phyloP scores from a whole-genome alignment of 345 rosid genomes.

The Fremontodendron californicum region DNA sequence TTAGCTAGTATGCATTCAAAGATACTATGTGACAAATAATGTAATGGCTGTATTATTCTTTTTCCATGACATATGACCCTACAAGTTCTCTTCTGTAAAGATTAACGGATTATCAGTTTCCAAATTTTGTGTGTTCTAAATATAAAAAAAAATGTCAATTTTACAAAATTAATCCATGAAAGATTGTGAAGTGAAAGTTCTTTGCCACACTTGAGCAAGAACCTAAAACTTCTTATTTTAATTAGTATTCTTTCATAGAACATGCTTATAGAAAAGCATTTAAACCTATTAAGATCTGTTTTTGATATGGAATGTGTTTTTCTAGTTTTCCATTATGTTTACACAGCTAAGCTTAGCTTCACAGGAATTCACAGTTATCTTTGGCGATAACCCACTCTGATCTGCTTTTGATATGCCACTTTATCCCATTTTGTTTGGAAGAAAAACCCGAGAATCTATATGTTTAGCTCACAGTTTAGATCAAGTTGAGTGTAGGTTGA shows the following conservation, averaged over 20 bases:
- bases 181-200: not conserved
- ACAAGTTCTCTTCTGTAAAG: not conserved
- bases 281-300: too few species aligned
- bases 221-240: too few species aligned
- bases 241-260: too few species aligned
- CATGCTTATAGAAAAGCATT: not conserved
- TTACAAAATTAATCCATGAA: not conserved
- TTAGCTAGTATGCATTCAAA: constrained; percentile 25
- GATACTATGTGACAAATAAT: not conserved
- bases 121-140: not conserved
- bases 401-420: too few species aligned
- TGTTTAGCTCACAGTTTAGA: too few species aligned
- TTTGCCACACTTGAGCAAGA: not conserved
- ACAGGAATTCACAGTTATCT: not conserved
- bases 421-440: too few species aligned
- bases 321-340: too few species aligned
- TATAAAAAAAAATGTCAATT: not conserved
- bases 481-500: too few species aligned
- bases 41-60: not conserved
- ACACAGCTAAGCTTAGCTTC: too few species aligned
- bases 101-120: not conserved
- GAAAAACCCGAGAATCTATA: too few species aligned
- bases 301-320: too few species aligned
- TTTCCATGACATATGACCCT: not conserved
- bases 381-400: too few species aligned